Base-by-base conservation (phyloP, 108 stramenopile genomes). In the Epithemia pelagica region DNA sequence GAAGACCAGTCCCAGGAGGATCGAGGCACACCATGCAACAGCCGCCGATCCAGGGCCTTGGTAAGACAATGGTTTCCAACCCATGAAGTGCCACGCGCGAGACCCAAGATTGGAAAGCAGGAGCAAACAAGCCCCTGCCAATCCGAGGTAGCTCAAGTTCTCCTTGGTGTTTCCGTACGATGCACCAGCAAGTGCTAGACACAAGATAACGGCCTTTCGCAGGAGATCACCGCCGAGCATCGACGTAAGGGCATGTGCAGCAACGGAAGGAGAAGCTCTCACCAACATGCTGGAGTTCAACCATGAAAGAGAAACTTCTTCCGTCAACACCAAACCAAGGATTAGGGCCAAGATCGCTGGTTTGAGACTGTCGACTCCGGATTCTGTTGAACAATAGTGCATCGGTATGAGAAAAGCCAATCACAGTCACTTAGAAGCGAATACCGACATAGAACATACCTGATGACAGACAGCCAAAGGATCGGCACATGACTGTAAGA, bases 81-180 rank as follows among this genome's bases (percentile, higher is more conserved):
- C 80, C 69, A 89, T 70, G 60, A 76, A 76, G 53, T 72, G 37
- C 88, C 88, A 89, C 1, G 85, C 83, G 29, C 82, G 74, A 2
- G 88, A 61, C 32, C 88, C 88, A 28, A 89, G 70, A 67, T 89
- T 89, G n/a, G 85, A 83, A 52, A 78, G 71, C 30, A 89, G 58
- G 7, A 85, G 37, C 1, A 58, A 27, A 54, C 82, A 81, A n/a
- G 75, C 67, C 61, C 82, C 25, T 5, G 59, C 60, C 30, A 89
- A 73, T 33, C 88, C 88, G 25, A 68, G 52, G 0, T 80, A 25
- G 3, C 77, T 74, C 28, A 70, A 33, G 27, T 60, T 64, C 54
- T 29, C 60, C 51, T 78, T 74, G 24, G 58, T 61, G 27, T 58
- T 18, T n/a, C 74, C 77, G 0, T 66, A 66, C 22, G 53, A 60